Conservation (phyloP, 2,329 filamentous ascomycete species). For the Cadophora gregata region DNA sequence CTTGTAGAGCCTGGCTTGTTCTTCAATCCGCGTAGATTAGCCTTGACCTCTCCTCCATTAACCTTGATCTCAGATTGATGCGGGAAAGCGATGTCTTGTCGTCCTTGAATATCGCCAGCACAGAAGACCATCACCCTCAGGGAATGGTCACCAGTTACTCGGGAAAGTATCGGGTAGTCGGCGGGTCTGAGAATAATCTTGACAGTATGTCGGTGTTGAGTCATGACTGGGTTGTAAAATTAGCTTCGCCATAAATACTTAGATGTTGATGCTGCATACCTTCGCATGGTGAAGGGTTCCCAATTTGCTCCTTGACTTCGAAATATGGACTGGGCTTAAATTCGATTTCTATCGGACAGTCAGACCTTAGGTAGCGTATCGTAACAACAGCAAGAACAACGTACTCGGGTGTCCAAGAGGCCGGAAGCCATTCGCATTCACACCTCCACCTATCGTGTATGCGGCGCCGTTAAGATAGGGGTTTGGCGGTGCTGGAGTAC, state of each 20-base stretch:
- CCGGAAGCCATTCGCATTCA: slow-evolving; percentile 15
- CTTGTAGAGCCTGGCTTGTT: slow-evolving; percentile 95
- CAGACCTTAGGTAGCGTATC: slow-evolving; percentile 18
- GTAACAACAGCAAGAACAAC: neutral
- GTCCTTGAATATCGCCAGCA: slow-evolving; percentile 64
- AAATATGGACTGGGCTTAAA: slow-evolving; percentile 90
- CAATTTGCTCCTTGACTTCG: slow-evolving; percentile 68
- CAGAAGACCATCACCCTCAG: slow-evolving; percentile 84
- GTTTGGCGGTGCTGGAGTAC: slow-evolving; percentile 26
- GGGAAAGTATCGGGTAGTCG: slow-evolving; percentile 49
- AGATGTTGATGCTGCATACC: slow-evolving; percentile 57
- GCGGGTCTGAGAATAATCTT: slow-evolving; percentile 62
- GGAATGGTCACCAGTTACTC: slow-evolving; percentile 36
- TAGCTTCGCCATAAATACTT: neutral
- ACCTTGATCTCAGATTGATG: slow-evolving; percentile 92
- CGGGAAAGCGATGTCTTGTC: slow-evolving; percentile 85
- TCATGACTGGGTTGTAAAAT: slow-evolving; percentile 42
- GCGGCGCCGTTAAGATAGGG: slow-evolving; percentile 19
- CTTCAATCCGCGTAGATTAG: slow-evolving; percentile 93
- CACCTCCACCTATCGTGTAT: slow-evolving; percentile 31
- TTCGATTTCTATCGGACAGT: slow-evolving; percentile 46
- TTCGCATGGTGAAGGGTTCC: slow-evolving; percentile 71
- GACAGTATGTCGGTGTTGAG: slow-evolving; percentile 51
- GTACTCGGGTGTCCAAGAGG: slow-evolving; percentile 25
- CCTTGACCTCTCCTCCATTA: slow-evolving; percentile 85